Base-by-base conservation (phyloP, 1,139 yeast genomes). In the Meyerozyma carpophila region DNA sequence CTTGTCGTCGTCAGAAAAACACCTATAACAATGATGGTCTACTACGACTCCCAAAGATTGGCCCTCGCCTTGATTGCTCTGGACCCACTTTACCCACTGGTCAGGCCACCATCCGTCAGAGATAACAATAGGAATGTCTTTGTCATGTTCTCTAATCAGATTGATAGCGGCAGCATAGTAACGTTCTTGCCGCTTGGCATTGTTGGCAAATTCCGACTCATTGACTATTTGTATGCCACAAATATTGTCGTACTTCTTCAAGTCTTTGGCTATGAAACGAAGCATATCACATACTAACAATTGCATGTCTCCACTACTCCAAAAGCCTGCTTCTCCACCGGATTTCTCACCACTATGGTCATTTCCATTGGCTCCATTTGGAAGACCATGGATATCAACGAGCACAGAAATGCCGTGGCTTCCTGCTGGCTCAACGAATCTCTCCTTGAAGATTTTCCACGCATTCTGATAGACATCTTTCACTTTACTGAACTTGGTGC, bases 101-200 rank as follows among this genome's bases (percentile, higher is more conserved):
- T 77, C 77, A 4, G 94, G 77, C 82, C 90, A 84, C 98, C 98
- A 93, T 3, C 96, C 96, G 59, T 93, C 98, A 2, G 96, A 87
- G 41, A 93, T 85, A 14, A 86, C 67, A 8, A 93, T 70, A 0
- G 96, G 96, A 26, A 89, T 63, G 4, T 65, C 65, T 0, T 59
- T 44, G 55, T 88, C 85, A 9, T 70, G 68, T 24, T 65, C 61
- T 37, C 94, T 72, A 39, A 91, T 82, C 44, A 75, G 74, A 37
- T 73, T 69, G 36, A 82, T 66, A 0, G 95, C 95, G 16, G 78
- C 77, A n/a, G 73, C 59, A 58, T 91, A 91, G 61, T 84, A 93
- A 8, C 69, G 57, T 46, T 73, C 68, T 56, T 84, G 89, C 32
- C 65, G 66, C 37, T 65, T 63, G 9, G 56, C 52, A 39, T 73